Percentiles rank a stretch among this genome's conserved stretches.
phyloP scores from a whole-genome alignment of 1,139 yeast genomes.

The Arxiozyma slooffiae region DNA sequence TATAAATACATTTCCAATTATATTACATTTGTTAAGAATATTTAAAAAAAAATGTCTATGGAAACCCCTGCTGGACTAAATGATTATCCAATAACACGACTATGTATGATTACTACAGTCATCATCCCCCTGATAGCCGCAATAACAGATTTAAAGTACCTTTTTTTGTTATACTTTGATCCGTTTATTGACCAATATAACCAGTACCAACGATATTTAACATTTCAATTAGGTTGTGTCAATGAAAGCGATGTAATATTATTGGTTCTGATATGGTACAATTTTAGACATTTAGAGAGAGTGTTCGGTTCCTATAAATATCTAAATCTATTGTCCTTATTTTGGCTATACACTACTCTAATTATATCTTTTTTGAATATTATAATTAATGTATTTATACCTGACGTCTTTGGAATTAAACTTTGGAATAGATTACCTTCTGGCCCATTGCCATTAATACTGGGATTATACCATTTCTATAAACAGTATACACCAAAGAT shows the following conservation, averaged over 20 bases:
- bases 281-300: constrained; percentile 25
- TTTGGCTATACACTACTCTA: constrained; percentile 21
- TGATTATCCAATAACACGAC: constrained; percentile 24
- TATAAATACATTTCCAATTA: not conserved
- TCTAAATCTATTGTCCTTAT: constrained; percentile 20
- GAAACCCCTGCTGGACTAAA: constrained; percentile 25
- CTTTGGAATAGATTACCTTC: constrained; percentile 24
- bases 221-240: constrained; percentile 23
- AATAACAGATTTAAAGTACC: constrained; percentile 21
- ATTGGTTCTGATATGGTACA: constrained; percentile 26
- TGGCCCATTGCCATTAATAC: constrained; percentile 23
- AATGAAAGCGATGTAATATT: constrained; percentile 28
- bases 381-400: constrained; percentile 10
- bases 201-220: constrained; percentile 23
- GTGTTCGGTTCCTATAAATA: constrained; percentile 28
- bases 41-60: constrained; percentile 18
- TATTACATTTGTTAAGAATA: not conserved
- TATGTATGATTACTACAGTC: constrained; percentile 22
- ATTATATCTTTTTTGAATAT: constrained; percentile 4
- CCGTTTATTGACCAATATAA: constrained; percentile 25
- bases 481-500: constrained; percentile 29
- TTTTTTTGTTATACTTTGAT: constrained; percentile 22
- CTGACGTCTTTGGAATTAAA: constrained; percentile 13
- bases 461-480: constrained; percentile 27
- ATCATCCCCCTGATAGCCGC: constrained; percentile 25